These are phyloP conservation scores for Fusarium hostae DNA, from an alignment of 2,329 filamentous ascomycete species.

Conservation along the genomic window DNA sequence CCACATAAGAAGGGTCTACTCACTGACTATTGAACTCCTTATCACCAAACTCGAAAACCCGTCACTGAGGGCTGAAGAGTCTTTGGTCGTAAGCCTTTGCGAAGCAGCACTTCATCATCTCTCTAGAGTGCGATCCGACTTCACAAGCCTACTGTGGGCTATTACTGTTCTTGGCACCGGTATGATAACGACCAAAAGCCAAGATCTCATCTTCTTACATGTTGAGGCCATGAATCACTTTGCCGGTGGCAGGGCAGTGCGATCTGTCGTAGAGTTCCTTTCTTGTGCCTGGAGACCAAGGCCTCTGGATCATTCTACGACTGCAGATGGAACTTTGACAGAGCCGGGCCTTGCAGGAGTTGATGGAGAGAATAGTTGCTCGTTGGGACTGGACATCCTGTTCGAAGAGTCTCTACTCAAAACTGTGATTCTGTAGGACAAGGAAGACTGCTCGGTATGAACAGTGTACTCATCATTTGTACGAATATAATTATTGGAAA, in stretches of 20 bases:
- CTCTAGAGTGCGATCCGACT: background rate
- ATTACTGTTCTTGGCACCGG: background rate
- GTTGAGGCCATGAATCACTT: background rate
- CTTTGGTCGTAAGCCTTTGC: background rate
- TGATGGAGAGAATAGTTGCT: fast-evolving
- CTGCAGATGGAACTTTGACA: background rate
- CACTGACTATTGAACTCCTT: background rate
- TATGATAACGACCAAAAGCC: background rate
- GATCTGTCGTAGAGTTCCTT: background rate
- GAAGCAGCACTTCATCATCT: background rate
- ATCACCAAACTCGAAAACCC: background rate
- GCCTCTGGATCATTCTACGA: background rate
- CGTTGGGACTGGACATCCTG: background rate
- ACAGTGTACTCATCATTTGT: background rate
- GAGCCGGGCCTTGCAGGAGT: fast-evolving
- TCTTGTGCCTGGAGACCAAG: background rate
- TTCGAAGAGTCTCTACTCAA: background rate
- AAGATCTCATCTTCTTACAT: background rate
- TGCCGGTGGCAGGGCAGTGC: background rate
- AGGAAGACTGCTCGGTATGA: fast-evolving
- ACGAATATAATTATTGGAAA: too few species aligned
- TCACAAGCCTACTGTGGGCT: background rate
- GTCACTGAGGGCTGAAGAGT: fast-evolving
- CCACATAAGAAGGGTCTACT: background rate
- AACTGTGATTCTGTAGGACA: background rate